phyloP scores from a whole-genome alignment of 2,329 filamentous ascomycete species.

The Calonectria henricotiae region DNA sequence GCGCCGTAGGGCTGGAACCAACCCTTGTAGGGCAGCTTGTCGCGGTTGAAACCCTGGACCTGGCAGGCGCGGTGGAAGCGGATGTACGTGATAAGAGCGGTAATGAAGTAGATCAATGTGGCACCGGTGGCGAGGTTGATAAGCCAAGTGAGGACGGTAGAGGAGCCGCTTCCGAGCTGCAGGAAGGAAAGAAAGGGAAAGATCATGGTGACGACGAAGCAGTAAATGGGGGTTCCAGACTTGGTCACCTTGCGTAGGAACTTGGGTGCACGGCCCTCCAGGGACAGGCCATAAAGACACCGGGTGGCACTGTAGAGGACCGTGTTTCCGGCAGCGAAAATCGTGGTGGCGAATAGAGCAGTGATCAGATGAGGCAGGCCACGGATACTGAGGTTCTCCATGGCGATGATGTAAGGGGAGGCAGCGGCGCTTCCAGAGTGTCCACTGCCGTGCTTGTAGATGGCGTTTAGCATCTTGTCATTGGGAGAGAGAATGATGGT shows the following conservation, averaged over 20 bases:
- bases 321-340: slow-evolving; percentile 67
- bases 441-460: slow-evolving; percentile 61
- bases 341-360: slow-evolving; percentile 64
- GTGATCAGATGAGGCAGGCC: slow-evolving; percentile 74
- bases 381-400: slow-evolving; percentile 68
- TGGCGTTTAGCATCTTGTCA: slow-evolving; percentile 70
- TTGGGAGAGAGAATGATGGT: slow-evolving; percentile 79
- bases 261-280: slow-evolving; percentile 66
- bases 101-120: slow-evolving; percentile 75
- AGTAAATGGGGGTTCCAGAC: slow-evolving; percentile 75
- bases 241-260: slow-evolving; percentile 73
- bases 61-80: slow-evolving; percentile 69
- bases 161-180: slow-evolving; percentile 65
- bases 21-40: slow-evolving; percentile 71
- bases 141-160: slow-evolving; percentile 69
- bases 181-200: slow-evolving; percentile 71
- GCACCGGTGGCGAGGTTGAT: slow-evolving; percentile 72
- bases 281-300: slow-evolving; percentile 68
- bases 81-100: slow-evolving; percentile 66
- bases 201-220: slow-evolving; percentile 69
- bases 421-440: slow-evolving; percentile 66
- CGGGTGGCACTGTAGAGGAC: slow-evolving; percentile 69
- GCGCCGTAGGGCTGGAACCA: slow-evolving; percentile 74
- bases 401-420: slow-evolving; percentile 77
- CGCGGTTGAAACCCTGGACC: slow-evolving; percentile 69